Evolutionary conservation across 768 basidiomycete species (phyloP), one percentile per base, ranked within the genome.

Genomic region (Exsudoporus frostii): DNA sequence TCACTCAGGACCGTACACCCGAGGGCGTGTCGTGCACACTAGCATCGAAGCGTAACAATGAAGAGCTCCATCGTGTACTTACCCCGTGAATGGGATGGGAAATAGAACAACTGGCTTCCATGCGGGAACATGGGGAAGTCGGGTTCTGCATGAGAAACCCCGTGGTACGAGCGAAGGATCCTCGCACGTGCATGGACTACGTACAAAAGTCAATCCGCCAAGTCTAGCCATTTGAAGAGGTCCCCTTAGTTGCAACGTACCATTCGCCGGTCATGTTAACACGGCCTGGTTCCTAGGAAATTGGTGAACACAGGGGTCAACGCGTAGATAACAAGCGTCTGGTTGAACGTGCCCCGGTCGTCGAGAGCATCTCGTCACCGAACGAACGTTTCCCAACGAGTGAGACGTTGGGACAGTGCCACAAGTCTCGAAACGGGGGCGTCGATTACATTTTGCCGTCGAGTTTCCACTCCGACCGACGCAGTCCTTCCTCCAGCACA

Each of bases 41-140:
- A 83, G 93, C 59, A 86, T 98, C 71, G 96, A 98, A 72, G 95
- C 92, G 0, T 99, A 98, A n/a, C n/a, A n/a, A n/a, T n/a, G n/a
- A n/a, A n/a, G n/a, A n/a, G n/a, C n/a, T n/a, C n/a, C n/a, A n/a
- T n/a, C n/a, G n/a, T n/a, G n/a, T n/a, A n/a, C n/a, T n/a, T n/a
- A 27, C 27, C 3, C 27, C 9, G 27, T 27, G 27, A 27, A 27
- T 27, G 27, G 1, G 27, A 27, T 27, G 27, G 1, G 27, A 27
- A 27, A 27, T 8, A 8, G 32, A 33, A 33, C 4, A 14, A 33
- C 5, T 33, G 32, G 33, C 29, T 29, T 10, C 0, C 15, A 33
- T 33, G 32, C 14, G 14, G 13, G 32, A 33, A 32, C 13, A 32
- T 32, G 11, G 30, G 27, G 27, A 27, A 27, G 27, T 29, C 29